Percentiles rank a stretch among this genome's conserved stretches.
Evolutionary conservation across 2,329 filamentous ascomycete species (phyloP).

Genomic region (Fusarium robinianum): DNA sequence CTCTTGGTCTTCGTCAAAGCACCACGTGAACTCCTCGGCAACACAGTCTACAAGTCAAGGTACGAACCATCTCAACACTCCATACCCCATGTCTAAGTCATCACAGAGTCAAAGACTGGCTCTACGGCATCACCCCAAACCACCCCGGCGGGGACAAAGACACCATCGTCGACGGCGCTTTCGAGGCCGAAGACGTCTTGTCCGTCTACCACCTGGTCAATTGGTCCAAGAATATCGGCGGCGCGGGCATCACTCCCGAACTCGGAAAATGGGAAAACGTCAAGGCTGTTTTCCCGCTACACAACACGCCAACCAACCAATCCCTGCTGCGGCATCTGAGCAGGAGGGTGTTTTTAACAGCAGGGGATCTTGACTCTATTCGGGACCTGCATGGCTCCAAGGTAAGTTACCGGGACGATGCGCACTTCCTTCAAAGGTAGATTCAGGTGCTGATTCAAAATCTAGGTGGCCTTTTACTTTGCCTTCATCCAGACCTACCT

Average conservation of each 20-base stretch:
- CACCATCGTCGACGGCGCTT: constrained; percentile 55
- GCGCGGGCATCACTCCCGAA: constrained; percentile 64
- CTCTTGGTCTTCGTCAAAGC: constrained; percentile 70
- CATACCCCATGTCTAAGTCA: not conserved
- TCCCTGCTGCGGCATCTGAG: constrained; percentile 61
- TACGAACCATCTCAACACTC: constrained; percentile 33
- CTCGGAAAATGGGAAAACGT: constrained; percentile 64
- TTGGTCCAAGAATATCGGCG: constrained; percentile 61
- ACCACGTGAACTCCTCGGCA: constrained; percentile 64
- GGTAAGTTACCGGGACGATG: no score
- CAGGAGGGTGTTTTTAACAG: constrained; percentile 54
- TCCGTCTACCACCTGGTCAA: constrained; percentile 71
- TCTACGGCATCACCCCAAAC: constrained; percentile 68
- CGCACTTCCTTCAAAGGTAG: no score
- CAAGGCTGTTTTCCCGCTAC: constrained; percentile 64
- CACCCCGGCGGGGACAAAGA: constrained; percentile 61
- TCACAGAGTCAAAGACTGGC: constrained; percentile 72
- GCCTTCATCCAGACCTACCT: constrained; percentile 82
- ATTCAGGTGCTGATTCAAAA: no score
- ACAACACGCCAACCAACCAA: constrained; percentile 62
- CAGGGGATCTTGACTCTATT: constrained; percentile 61
- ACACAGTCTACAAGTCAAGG: constrained; percentile 70
- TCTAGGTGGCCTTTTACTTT: constrained; percentile 75
- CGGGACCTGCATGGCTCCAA: constrained; percentile 67
- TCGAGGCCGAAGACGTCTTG: constrained; percentile 70